These are phyloP conservation scores for Eucalyptus guilfoylei DNA, from an alignment of 345 rosid species.

Conservation along the genomic window DNA sequence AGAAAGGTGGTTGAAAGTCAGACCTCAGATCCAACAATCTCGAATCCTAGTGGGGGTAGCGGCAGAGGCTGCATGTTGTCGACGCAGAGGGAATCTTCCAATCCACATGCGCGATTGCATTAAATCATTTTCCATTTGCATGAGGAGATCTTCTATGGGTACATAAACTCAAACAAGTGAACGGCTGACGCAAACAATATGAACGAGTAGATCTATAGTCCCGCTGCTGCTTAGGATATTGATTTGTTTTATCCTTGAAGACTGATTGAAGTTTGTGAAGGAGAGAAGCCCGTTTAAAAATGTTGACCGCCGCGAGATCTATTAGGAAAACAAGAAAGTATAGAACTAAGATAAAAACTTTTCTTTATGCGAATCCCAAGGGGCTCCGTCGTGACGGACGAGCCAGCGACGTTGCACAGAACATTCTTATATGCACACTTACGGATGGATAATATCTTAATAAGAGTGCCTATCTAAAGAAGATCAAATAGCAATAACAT, in stretches of 20 bases:
- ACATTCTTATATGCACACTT: background rate
- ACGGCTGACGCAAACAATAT: background rate
- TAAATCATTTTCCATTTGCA: background rate
- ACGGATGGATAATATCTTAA: background rate
- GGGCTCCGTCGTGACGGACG: background rate
- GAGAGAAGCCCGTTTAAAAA: background rate
- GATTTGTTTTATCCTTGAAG: background rate
- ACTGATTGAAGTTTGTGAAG: background rate
- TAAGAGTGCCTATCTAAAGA: background rate
- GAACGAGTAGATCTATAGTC: background rate
- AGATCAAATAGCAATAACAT: background rate
- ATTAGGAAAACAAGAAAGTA: background rate
- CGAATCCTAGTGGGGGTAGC: background rate
- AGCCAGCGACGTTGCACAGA: background rate
- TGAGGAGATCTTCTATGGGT: background rate
- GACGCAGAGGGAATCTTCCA: background rate
- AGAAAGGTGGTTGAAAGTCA: background rate
- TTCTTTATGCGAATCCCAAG: background rate
- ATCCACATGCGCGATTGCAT: background rate
- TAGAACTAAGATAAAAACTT: background rate
- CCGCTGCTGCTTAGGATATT: background rate
- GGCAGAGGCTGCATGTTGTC: background rate
- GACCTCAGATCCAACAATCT: background rate
- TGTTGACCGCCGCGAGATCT: background rate
- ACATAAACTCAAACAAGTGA: background rate